These are phyloP conservation scores for Loxodes magnus DNA, from an alignment of 73 alveolate species.

Conservation along the genomic window DNA sequence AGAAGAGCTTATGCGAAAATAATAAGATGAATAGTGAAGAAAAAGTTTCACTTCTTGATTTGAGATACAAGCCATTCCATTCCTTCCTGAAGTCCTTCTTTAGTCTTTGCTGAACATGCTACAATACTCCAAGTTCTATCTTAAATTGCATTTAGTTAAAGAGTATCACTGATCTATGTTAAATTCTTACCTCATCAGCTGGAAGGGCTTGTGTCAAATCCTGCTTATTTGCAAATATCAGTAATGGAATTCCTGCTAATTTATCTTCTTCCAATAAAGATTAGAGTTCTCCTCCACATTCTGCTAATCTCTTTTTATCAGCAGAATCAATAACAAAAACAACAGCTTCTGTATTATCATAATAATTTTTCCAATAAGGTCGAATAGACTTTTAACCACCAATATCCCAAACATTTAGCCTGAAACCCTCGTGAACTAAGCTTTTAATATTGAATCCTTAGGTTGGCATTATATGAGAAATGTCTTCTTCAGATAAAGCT, in stretches of 20 bases:
- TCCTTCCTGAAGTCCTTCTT: slow-evolving; percentile 92
- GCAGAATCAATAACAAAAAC: slow-evolving; percentile 95
- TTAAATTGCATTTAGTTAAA: slow-evolving; percentile 64
- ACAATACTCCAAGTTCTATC: slow-evolving; percentile 98
- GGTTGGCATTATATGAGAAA: slow-evolving; percentile 90
- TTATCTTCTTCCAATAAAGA: slow-evolving; percentile 66
- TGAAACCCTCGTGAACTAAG: slow-evolving; percentile 94
- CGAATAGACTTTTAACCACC: slow-evolving; percentile 97
- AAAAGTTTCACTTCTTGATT: too few relatives aligned
- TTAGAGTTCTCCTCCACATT: slow-evolving; percentile 78
- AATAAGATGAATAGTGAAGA: too few relatives aligned
- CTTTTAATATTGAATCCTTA: slow-evolving; percentile 95
- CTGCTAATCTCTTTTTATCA: slow-evolving; percentile 89
- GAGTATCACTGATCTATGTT: slow-evolving; percentile 73
- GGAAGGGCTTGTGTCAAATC: slow-evolving; percentile 83
- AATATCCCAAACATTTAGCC: slow-evolving; percentile 96
- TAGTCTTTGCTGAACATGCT: slow-evolving; percentile 91
- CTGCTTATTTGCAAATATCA: slow-evolving; percentile 50
- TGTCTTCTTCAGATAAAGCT: slow-evolving; percentile 90
- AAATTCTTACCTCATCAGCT: too few relatives aligned
- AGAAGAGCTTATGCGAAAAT: too few relatives aligned
- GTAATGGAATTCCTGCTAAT: slow-evolving; percentile 77
- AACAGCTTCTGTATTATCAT: slow-evolving; percentile 88
- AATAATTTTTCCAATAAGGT: slow-evolving; percentile 95
- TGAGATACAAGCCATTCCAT: slow-evolving; percentile 96